Conservation (phyloP, 192 early-diverging fungal species). For the Jimgerdemannia flammicorona region DNA sequence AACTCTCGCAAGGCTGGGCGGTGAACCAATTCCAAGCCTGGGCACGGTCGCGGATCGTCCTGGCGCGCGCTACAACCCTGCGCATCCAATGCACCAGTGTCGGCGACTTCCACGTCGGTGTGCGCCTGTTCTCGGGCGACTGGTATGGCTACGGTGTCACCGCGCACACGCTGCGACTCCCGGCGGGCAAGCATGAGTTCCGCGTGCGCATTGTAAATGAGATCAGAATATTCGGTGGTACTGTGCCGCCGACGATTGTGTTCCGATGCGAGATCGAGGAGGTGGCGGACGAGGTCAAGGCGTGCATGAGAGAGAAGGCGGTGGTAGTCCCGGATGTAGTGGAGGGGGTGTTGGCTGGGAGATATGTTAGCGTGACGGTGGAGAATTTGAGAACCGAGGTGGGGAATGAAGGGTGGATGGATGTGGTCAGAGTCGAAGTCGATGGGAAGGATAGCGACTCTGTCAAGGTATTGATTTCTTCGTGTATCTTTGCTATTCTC, state of each 20-base stretch:
- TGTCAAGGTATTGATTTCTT: not conserved
- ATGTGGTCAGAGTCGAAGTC: not conserved
- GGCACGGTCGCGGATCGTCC: slow-evolving; percentile 30
- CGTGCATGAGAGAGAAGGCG: not conserved
- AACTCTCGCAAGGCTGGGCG: slow-evolving; percentile 50
- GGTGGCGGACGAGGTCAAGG: not conserved
- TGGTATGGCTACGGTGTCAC: slow-evolving; percentile 52
- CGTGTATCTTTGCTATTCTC: not conserved
- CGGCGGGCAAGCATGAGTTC: slow-evolving; percentile 46
- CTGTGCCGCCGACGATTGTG: slow-evolving; percentile 18
- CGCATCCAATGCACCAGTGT: slow-evolving; percentile 45
- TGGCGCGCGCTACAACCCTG: slow-evolving; percentile 19
- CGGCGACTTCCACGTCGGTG: slow-evolving; percentile 65
- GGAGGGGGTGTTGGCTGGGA: slow-evolving; percentile 14
- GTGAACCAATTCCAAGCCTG: slow-evolving; percentile 50
- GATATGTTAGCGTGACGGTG: slow-evolving; percentile 14
- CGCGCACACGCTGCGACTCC: slow-evolving; percentile 40
- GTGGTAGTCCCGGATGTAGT: slow-evolving; percentile 13
- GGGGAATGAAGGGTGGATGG: not conserved
- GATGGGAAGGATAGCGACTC: not conserved
- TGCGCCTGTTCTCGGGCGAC: slow-evolving; percentile 55
- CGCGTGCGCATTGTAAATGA: slow-evolving; percentile 61
- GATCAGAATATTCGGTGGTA: slow-evolving; percentile 65
- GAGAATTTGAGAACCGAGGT: slow-evolving; percentile 9
- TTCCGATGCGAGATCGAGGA: not conserved